These are phyloP conservation scores for Dactylellina cionopaga DNA, from an alignment of 2,329 filamentous ascomycete genomes.

Conservation along the genomic window DNA sequence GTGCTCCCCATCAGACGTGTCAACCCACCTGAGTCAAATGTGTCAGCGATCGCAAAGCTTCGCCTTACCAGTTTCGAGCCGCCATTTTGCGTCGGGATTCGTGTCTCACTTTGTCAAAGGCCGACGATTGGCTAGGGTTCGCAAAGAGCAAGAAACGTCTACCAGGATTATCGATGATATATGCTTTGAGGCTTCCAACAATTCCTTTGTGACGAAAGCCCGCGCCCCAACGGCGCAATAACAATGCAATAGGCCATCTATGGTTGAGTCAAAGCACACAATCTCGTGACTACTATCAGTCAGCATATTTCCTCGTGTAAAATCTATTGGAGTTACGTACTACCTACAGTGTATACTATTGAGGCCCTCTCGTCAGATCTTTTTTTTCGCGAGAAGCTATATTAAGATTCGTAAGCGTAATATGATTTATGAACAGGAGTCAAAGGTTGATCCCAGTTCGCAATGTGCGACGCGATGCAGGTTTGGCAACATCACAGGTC, in stretches of 20 bases:
- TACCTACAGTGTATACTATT: constrained; percentile 1
- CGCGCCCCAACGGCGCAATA: constrained; percentile 14
- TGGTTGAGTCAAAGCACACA: constrained; percentile 42
- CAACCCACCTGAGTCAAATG: constrained; percentile 33
- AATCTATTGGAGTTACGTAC: constrained; percentile 36
- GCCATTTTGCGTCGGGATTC: constrained; percentile 25
- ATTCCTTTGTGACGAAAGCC: constrained; percentile 33
- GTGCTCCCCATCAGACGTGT: no score
- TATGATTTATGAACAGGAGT: constrained; percentile 26
- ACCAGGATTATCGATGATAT: constrained; percentile 48
- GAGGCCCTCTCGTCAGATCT: constrained; percentile 23
- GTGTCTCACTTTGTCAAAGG: constrained; percentile 15
- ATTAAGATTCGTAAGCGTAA: constrained; percentile 52
- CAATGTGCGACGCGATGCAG: constrained; percentile 35
- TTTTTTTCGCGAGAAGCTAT: constrained; percentile 23
- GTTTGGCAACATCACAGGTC: constrained; percentile 17
- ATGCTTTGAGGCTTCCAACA: constrained; percentile 12
- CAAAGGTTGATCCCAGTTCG: constrained; percentile 46
- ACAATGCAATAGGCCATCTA: constrained; percentile 2
- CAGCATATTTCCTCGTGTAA: constrained; percentile 46
- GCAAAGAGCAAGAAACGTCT: constrained; percentile 16
- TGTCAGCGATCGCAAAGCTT: constrained; percentile 38
- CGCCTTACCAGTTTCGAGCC: constrained; percentile 10
- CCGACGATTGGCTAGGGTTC: constrained; percentile 9
- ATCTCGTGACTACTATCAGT: constrained; percentile 45